A percentile compares a stretch with the other conserved stretches of the same genome.
phyloP scores from a whole-genome alignment of 495 filamentous ascomycete genomes.

The Immersiella caudata region DNA sequence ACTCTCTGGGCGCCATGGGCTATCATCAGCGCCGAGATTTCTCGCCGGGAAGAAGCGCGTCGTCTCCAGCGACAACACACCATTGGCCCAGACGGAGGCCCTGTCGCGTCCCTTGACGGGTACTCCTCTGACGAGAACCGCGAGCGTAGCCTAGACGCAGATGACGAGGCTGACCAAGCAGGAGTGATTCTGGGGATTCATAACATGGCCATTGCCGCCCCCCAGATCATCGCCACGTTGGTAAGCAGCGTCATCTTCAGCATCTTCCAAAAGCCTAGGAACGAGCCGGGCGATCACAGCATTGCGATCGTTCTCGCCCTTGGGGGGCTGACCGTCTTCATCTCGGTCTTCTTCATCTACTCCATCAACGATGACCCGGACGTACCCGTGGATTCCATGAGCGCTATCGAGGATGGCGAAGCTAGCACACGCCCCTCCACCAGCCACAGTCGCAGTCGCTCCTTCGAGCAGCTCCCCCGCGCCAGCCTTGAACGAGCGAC shows the following conservation, averaged over 20 bases:
- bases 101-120: slow-evolving; percentile 30
- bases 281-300: slow-evolving; percentile 78
- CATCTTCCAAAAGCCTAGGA: slow-evolving; percentile 78
- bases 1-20: slow-evolving; percentile 92
- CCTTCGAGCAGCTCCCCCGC: slow-evolving; percentile 40
- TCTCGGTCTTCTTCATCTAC: slow-evolving; percentile 70
- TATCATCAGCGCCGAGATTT: slow-evolving; percentile 85
- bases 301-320: slow-evolving; percentile 82
- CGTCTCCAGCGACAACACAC: slow-evolving; percentile 50
- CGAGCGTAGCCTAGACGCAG: slow-evolving; percentile 37
- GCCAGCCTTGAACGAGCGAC: slow-evolving; percentile 49
- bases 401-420: slow-evolving; percentile 47
- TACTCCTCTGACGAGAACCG: slow-evolving; percentile 38
- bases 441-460: slow-evolving; percentile 31
- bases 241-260: slow-evolving; percentile 80
- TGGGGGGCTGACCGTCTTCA: slow-evolving; percentile 74
- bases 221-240: slow-evolving; percentile 85
- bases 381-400: slow-evolving; percentile 37
- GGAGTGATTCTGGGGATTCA: slow-evolving; percentile 89
- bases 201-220: slow-evolving; percentile 86
- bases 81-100: slow-evolving; percentile 28
- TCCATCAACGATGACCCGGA: slow-evolving; percentile 50
- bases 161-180: slow-evolving; percentile 68
- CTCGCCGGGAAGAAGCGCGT: slow-evolving; percentile 70
- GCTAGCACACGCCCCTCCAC: slow-evolving; percentile 27